These are phyloP conservation scores for Candida glucosophila DNA, from an alignment of 1,139 yeast species.

Conservation along the genomic window DNA sequence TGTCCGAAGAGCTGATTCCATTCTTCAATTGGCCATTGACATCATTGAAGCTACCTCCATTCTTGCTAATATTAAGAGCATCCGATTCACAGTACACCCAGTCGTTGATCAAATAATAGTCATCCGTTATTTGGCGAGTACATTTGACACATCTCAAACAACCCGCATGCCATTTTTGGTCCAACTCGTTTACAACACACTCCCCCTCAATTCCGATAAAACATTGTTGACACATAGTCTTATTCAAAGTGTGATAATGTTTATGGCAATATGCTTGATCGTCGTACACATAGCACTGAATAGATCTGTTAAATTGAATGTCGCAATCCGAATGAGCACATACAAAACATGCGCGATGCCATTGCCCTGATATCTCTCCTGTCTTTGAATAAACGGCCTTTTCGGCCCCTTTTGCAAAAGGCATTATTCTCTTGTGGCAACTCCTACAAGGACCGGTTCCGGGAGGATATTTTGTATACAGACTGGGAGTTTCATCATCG, in stretches of 20 bases:
- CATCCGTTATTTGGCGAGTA: constrained; percentile 34
- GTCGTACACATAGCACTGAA: constrained; percentile 69
- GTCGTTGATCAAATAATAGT: constrained; percentile 49
- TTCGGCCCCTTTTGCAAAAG: constrained; percentile 34
- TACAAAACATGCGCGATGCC: constrained; percentile 84
- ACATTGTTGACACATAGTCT: constrained; percentile 68
- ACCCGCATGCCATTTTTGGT: constrained; percentile 56
- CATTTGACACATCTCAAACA: constrained; percentile 58
- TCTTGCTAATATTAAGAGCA: constrained; percentile 21
- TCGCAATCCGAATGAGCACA: constrained; percentile 53
- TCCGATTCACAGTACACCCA: constrained; percentile 43
- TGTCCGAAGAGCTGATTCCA: constrained; percentile 23
- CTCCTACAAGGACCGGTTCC: constrained; percentile 71
- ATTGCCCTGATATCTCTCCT: constrained; percentile 80
- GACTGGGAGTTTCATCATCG: not conserved
- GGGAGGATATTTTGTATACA: constrained; percentile 29
- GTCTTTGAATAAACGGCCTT: constrained; percentile 65
- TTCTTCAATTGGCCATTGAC: constrained; percentile 14
- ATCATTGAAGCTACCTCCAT: constrained; percentile 14
- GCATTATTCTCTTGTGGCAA: constrained; percentile 41
- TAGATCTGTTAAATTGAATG: constrained; percentile 45
- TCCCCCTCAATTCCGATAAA: constrained; percentile 78
- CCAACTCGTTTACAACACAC: constrained; percentile 70
- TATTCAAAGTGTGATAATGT: constrained; percentile 75
- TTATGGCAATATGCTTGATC: constrained; percentile 75